Base-by-base conservation (phyloP, 306 rosid species). In the Medicago arabica region DNA sequence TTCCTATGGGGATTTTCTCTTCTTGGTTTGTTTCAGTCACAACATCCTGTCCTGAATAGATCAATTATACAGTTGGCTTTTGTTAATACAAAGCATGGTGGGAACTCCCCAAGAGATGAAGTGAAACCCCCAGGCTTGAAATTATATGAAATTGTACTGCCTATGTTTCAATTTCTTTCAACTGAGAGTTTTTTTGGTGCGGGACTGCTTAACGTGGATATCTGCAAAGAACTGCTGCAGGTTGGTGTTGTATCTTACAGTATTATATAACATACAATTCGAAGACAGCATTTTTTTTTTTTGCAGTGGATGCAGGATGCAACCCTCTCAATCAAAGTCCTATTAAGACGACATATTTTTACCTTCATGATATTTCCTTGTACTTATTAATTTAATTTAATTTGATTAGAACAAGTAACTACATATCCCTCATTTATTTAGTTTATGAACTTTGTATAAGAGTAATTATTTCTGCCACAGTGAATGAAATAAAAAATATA, bases 1-100 rank as follows among this genome's bases (percentile, higher is more conserved):
- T 95, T 92, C 87, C 76, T 95, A 8, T 95, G 98, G 98, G 92
- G 97, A 18, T 88, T 92, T 78, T 81, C 98, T 81, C 88, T 92
- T 59, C 96, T 92, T 59, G 87, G 89, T 83, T 75, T 92, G 58
- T 95, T 90, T 84, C 93, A 77, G 81, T 90, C 89, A 63, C 90
- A 83, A 66, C 83, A 87, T 82, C 76, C 89, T 67, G 78, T 83
- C 79, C 81, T 46, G 61, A 63, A 77, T 83, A 78, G 78, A 83
- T 86, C 87, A 71, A 89, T 90, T 74, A 74, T 88, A 73, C 82
- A 83, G 75, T 59, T 83, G 78, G 50, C 83, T 74, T 80, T 47
- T 72, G 72, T 79, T 47, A 85, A 88, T 72, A 76, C 69, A 74
- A 86, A 71, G 64, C 76, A 74, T 36, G 86, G 78, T 6, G 89